Conservation (phyloP, 345 rosid genomes). For the Arabis alpina region DNA sequence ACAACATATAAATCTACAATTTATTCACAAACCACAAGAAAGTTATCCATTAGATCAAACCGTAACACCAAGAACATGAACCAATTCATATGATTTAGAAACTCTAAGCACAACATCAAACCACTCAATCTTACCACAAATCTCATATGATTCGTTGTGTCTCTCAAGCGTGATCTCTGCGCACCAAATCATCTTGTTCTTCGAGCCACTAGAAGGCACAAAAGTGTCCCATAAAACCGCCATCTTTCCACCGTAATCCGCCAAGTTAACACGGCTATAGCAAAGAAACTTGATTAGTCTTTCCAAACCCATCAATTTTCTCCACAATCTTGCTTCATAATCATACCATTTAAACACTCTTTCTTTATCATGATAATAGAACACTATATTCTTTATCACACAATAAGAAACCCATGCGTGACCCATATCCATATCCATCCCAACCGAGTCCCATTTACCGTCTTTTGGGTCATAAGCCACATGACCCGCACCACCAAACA, state of each 20-base stretch:
- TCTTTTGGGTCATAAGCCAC: not conserved
- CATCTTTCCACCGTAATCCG: conserved; percentile 61
- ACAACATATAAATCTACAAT: no score
- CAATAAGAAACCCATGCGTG: conserved; percentile 11
- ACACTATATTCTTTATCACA: conserved; percentile 47
- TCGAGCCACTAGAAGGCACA: conserved; percentile 35
- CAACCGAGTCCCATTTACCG: conserved; percentile 37
- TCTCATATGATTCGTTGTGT: conserved; percentile 40
- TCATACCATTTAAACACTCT: conserved; percentile 72
- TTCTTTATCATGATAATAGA: conserved; percentile 65
- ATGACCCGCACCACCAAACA: not conserved
- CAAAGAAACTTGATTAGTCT: conserved; percentile 62
- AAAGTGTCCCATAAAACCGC: conserved; percentile 69
- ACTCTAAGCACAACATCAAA: conserved; percentile 52
- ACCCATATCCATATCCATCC: conserved; percentile 31
- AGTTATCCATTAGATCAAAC: no score
- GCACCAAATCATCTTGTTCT: conserved; percentile 60
- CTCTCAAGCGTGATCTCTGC: conserved; percentile 61
- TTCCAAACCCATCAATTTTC: conserved; percentile 56
- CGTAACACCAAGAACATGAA: conserved; percentile 20
- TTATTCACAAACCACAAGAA: no score
- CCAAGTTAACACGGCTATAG: conserved; percentile 47
- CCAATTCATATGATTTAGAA: conserved; percentile 52
- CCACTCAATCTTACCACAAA: conserved; percentile 68
- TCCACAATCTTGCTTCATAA: conserved; percentile 50